phyloP scores from a whole-genome alignment of 164 flowering plant genomes.

The Nelumbo lutea region DNA sequence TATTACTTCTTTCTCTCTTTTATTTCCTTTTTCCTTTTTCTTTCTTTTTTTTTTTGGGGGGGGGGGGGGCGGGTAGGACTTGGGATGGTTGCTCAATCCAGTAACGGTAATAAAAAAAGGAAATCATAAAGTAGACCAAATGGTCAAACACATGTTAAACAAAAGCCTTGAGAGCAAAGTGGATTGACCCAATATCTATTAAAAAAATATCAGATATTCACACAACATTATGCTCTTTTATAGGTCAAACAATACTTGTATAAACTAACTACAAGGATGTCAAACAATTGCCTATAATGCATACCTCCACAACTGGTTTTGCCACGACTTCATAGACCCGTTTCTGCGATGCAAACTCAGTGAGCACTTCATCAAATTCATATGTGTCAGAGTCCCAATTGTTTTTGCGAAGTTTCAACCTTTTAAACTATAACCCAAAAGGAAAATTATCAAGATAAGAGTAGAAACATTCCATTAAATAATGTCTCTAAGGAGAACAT shows the following conservation, averaged over 20 bases:
- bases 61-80: no score
- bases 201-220: neutral
- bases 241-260: no score
- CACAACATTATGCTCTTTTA: neutral
- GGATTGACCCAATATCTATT: neutral
- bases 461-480: neutral
- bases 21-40: no score
- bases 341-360: slow-evolving; percentile 75
- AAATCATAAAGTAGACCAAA: no score
- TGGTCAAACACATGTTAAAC: neutral
- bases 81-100: no score
- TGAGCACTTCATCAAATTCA: slow-evolving; percentile 77
- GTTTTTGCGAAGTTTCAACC: slow-evolving; percentile 66
- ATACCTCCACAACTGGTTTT: slow-evolving; percentile 80
- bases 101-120: no score
- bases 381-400: slow-evolving; percentile 74
- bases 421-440: slow-evolving; percentile 39
- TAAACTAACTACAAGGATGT: neutral
- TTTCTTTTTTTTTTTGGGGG: no score
- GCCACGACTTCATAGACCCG: slow-evolving; percentile 84
- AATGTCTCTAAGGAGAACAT: neutral
- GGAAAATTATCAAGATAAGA: neutral
- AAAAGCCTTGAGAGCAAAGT: neutral
- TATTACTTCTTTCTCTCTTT: no score
- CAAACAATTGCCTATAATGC: neutral